Evolutionary conservation across 2,329 filamentous ascomycete genomes (phyloP).

Genomic region (Teratosphaeriaceae sp.): DNA sequence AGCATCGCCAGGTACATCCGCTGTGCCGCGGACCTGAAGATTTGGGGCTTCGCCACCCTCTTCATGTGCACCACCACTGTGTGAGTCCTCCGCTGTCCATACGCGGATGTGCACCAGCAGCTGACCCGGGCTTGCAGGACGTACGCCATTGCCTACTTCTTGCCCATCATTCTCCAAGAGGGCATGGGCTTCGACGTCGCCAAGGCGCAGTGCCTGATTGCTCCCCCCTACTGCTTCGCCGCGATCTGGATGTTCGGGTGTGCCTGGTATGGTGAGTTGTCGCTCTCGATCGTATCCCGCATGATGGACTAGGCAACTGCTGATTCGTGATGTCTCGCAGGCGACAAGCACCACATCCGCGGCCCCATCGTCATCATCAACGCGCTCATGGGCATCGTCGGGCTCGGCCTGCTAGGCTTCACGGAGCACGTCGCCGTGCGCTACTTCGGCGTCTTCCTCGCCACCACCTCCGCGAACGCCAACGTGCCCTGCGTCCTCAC

Average conservation of each 20-base stretch:
- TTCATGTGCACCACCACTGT: conserved; percentile 53
- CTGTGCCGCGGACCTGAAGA: conserved; percentile 42
- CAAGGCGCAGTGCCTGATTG: conserved; percentile 27
- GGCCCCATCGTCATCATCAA: conserved; percentile 31
- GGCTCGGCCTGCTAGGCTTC: conserved; percentile 30
- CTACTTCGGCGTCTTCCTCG: conserved; percentile 33
- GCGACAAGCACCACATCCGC: conserved; percentile 30
- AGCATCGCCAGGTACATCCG: conserved; percentile 29
- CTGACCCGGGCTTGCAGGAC: conserved; percentile 45
- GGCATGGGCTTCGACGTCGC: conserved; percentile 29
- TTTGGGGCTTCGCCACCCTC: conserved; percentile 50
- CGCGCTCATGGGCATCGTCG: conserved; percentile 26
- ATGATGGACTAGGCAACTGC: too few relatives aligned
- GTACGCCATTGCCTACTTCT: conserved; percentile 32
- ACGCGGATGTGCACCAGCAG: conserved; percentile 22
- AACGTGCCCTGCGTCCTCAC: conserved; percentile 66
- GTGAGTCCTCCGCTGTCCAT: conserved; percentile 1
- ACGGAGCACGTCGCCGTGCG: conserved; percentile 19
- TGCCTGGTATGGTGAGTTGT: conserved; percentile 24
- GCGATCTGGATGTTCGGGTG: conserved; percentile 29
- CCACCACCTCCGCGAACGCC: conserved; percentile 32
- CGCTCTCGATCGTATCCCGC: too few relatives aligned
- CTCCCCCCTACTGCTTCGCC: conserved; percentile 29
- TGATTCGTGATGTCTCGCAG: conserved; percentile 9
- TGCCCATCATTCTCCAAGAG: conserved; percentile 32